Conservation (phyloP, 257 asterid genomes). For the Catharanthus roseus region DNA sequence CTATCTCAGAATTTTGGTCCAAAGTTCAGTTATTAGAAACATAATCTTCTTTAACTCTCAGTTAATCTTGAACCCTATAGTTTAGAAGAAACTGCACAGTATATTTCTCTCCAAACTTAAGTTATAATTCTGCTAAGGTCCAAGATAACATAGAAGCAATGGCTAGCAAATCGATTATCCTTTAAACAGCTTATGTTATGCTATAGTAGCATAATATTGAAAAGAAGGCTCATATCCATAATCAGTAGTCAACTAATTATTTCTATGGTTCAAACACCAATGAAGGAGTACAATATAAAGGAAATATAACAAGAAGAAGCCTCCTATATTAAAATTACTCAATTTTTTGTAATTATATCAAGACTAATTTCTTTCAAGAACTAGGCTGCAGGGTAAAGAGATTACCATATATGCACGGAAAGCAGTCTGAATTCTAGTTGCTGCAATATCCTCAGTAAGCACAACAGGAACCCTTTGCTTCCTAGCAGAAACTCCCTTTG, state of each 20-base stretch:
- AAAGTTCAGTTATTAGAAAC: neutral
- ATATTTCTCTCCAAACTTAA: neutral
- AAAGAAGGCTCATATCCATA: neutral
- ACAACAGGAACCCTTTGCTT: constrained; percentile 26
- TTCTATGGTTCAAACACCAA: neutral
- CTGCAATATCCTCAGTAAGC: constrained; percentile 61
- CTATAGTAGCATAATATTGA: no score
- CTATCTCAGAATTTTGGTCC: neutral
- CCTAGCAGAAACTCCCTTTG: constrained; percentile 27
- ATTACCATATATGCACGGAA: constrained; percentile 54
- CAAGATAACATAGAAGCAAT: neutral
- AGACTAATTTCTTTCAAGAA: neutral
- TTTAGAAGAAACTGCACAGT: no score
- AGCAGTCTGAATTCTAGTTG: constrained; percentile 72
- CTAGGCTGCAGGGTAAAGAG: neutral
- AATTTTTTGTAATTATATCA: neutral
- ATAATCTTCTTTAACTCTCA: neutral
- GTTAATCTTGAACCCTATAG: neutral
- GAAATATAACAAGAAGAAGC: neutral
- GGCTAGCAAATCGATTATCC: neutral
- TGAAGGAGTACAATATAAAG: no score
- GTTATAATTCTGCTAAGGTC: neutral
- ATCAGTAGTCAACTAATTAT: neutral
- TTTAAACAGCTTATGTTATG: neutral
- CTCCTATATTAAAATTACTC: neutral